A percentile compares a stretch with the other conserved stretches of the same genome.
Conservation (phyloP, 2,329 filamentous ascomycete genomes). For the Sarocladium oryzae region DNA sequence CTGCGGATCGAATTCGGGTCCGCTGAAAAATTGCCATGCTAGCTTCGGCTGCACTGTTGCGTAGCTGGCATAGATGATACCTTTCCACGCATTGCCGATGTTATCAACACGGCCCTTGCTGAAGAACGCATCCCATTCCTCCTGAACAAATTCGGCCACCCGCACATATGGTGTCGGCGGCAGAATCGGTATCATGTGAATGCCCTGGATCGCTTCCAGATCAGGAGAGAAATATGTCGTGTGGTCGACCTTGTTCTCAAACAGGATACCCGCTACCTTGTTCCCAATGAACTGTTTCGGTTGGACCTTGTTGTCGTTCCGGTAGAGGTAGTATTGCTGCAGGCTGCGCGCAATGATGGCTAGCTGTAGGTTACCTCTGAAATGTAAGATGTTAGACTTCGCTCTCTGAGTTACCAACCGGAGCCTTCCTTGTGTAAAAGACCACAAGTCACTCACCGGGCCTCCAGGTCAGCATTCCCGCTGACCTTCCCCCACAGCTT, state of each 20-base stretch:
- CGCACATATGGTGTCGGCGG: conserved; percentile 64
- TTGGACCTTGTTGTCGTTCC: conserved; percentile 59
- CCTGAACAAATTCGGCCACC: conserved; percentile 59
- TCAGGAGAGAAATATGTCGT: conserved; percentile 79
- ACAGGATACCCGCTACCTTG: conserved; percentile 65
- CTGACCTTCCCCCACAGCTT: conserved; percentile 88
- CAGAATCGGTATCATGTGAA: conserved; percentile 76
- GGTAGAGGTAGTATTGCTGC: conserved; percentile 77
- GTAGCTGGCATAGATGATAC: conserved; percentile 76
- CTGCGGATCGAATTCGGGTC: conserved; percentile 54
- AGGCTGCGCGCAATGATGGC: conserved; percentile 69
- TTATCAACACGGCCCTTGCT: conserved; percentile 55
- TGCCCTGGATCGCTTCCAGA: conserved; percentile 67
- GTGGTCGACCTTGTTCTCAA: conserved; percentile 94
- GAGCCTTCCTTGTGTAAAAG: not conserved
- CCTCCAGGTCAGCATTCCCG: conserved; percentile 73
- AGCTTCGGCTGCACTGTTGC: conserved; percentile 66
- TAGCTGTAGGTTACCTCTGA: conserved; percentile 73
- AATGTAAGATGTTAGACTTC: no score
- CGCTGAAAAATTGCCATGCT: conserved; percentile 70
- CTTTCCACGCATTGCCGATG: conserved; percentile 74
- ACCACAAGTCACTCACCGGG: conserved; percentile 39
- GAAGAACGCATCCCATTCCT: conserved; percentile 83
- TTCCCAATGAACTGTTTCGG: conserved; percentile 75
- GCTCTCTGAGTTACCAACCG: conserved; percentile 6